These are phyloP conservation scores for Rhizopus stolonifer DNA, from an alignment of 371 early-diverging fungal species.

Conservation along the genomic window DNA sequence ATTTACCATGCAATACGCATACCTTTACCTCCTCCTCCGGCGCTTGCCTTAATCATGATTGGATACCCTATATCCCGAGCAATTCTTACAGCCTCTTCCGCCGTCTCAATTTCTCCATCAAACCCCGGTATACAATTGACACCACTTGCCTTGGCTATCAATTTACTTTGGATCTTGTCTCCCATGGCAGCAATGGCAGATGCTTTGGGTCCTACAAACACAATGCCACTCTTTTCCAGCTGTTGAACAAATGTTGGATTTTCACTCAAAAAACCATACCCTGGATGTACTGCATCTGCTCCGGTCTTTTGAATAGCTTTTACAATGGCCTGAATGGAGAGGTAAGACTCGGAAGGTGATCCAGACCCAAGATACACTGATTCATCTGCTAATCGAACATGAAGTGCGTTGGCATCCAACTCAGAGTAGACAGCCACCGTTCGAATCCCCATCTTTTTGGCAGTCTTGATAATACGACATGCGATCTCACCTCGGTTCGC, in stretches of 20 bases:
- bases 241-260: conserved; percentile 74
- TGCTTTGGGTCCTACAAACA: conserved; percentile 76
- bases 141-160: conserved; percentile 66
- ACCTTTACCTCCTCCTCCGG: conserved; percentile 91
- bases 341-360: conserved; percentile 67
- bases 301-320: conserved; percentile 59
- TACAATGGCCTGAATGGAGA: conserved; percentile 65
- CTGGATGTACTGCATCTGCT: conserved; percentile 80
- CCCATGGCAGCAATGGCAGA: conserved; percentile 89
- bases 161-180: conserved; percentile 82
- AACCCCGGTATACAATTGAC: conserved; percentile 70
- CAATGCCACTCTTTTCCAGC: conserved; percentile 58
- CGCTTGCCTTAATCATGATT: conserved; percentile 82
- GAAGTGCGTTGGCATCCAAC: conserved; percentile 78
- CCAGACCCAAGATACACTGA: conserved; percentile 70
- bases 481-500: conserved; percentile 61
- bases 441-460: conserved; percentile 41
- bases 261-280: conserved; percentile 91
- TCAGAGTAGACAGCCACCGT: conserved; percentile 61
- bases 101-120: conserved; percentile 56
- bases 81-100: conserved; percentile 45
- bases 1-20: conserved; percentile 73
- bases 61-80: conserved; percentile 70
- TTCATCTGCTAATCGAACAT: conserved; percentile 84
- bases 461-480: conserved; percentile 53